phyloP scores from a whole-genome alignment of 2,329 filamentous ascomycete genomes.

The Ophiocordyceps robertsii region DNA sequence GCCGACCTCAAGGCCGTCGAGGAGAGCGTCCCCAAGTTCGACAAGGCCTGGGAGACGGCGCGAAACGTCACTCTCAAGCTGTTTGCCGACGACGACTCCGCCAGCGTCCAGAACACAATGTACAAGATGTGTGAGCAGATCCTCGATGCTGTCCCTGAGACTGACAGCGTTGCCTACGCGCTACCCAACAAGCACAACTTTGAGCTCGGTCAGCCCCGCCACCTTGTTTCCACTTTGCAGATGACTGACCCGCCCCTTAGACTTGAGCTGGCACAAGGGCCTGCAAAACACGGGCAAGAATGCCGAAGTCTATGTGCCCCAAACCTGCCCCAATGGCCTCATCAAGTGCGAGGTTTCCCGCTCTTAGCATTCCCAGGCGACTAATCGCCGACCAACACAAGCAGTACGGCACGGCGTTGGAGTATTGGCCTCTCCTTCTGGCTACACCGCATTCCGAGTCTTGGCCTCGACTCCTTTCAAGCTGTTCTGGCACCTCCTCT shows the following conservation, averaged over 20 bases:
- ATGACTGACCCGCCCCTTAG: constrained; percentile 26
- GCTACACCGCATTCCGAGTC: too few relatives aligned
- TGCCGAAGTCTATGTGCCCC: constrained; percentile 89
- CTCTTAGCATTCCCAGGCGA: constrained; percentile 8
- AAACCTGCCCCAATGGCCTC: constrained; percentile 84
- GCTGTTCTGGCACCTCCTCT: too few relatives aligned
- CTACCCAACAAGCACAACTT: constrained; percentile 99
- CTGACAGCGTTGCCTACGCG: constrained; percentile 64
- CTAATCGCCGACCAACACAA: background rate
- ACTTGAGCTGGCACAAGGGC: constrained; percentile 93
- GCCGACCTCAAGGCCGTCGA: constrained; percentile 52
- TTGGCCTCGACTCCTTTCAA: too few relatives aligned
- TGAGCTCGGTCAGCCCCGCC: constrained; percentile 59
- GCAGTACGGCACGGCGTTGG: background rate
- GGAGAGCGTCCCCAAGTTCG: constrained; percentile 52
- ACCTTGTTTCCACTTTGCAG: background rate
- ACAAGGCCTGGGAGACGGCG: constrained; percentile 66
- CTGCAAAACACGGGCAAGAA: constrained; percentile 91
- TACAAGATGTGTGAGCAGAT: constrained; percentile 96
- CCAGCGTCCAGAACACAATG: constrained; percentile 95
- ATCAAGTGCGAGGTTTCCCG: constrained; percentile 85
- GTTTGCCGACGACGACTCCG: constrained; percentile 81
- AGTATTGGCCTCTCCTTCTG: background rate
- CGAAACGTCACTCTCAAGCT: constrained; percentile 76
- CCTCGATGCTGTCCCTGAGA: constrained; percentile 57